Base-by-base conservation (phyloP, 164 flowering plant species). In the Dillenia turbinata region DNA sequence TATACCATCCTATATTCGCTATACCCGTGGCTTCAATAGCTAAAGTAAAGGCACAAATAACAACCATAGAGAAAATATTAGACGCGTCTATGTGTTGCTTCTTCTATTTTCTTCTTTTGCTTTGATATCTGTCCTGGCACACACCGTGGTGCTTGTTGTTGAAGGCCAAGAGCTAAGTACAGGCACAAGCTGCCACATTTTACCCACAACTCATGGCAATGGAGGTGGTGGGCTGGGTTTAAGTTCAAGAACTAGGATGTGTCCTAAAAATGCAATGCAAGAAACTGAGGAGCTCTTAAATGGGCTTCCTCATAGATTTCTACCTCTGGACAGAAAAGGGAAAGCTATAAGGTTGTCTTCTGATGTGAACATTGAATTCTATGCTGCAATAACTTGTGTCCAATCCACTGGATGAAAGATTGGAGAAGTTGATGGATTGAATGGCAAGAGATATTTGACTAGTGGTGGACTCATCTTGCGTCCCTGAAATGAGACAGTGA, bases 261-360 rank as follows among this genome's bases (percentile, higher is more conserved):
- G 77, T 47, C 74, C 77, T 1, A 26, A 50, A 12, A 73, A 61
- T 16, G 75, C 69, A 10, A 76, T 76, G 6, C 79, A 61, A 46
- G 75, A 59, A 26, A 22, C 50, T 17, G 13, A 9, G 0, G 47
- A 14, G 10, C 14, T 12, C 15, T 53, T 69, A 2, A 17, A 22
- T 9, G 71, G 71, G 3, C 13, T 60, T 12, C 69, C 76, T 2
- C 73, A 66, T 52, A 40, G 44, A 57, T 72, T 75, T 69, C 49
- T 49, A 12, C 79, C 76, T 1, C 63, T 62, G 14, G 26, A 24
- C 1, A 46, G 44, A 3, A 60, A 44, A 11, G 79, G 72, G n/a
- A 54, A 33, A 8, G 33, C 64, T 46, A 59, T 76, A 7, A 49
- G 69, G 16, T 69, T 59, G 64, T 1, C 14, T 0, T 56, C 59